Percentiles rank a stretch among this genome's conserved stretches.
These are phyloP conservation scores for Colletotrichum tropicale DNA, from an alignment of 2,329 filamentous ascomycete genomes.

Conservation along the genomic window DNA sequence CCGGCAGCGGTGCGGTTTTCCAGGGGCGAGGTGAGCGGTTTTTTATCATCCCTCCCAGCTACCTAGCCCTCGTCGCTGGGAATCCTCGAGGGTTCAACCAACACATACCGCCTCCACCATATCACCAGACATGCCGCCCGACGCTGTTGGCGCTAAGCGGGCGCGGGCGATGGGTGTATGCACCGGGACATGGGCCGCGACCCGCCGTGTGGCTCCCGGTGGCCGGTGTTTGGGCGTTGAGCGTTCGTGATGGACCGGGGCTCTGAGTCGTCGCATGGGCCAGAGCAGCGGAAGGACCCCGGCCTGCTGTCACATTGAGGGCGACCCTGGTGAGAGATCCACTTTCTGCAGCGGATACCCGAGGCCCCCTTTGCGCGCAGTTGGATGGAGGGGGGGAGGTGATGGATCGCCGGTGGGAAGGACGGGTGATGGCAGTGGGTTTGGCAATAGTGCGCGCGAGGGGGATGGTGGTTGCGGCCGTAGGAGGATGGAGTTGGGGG, in stretches of 20 bases:
- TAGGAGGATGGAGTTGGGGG: background rate
- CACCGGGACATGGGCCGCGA: background rate
- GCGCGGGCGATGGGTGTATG: background rate
- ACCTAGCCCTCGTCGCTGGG: background rate
- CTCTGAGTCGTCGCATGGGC: background rate
- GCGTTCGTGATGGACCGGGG: background rate
- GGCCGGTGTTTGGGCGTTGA: background rate
- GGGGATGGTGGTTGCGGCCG: background rate
- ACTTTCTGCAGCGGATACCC: background rate
- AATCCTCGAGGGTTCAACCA: background rate
- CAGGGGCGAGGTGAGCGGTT: background rate
- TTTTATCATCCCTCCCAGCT: background rate
- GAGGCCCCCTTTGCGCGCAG: background rate
- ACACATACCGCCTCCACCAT: background rate
- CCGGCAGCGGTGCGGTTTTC: background rate
- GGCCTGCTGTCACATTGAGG: background rate
- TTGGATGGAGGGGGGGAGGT: background rate
- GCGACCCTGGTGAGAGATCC: background rate
- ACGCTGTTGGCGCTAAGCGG: background rate
- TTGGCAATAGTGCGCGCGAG: background rate
- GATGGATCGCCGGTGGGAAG: background rate
- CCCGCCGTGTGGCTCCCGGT: background rate
- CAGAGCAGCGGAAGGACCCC: background rate
- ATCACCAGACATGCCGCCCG: background rate
- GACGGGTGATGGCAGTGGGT: background rate